Evolutionary conservation across 176 grass and related monocot genomes (phyloP).

Genomic region (Raddia guianensis): DNA sequence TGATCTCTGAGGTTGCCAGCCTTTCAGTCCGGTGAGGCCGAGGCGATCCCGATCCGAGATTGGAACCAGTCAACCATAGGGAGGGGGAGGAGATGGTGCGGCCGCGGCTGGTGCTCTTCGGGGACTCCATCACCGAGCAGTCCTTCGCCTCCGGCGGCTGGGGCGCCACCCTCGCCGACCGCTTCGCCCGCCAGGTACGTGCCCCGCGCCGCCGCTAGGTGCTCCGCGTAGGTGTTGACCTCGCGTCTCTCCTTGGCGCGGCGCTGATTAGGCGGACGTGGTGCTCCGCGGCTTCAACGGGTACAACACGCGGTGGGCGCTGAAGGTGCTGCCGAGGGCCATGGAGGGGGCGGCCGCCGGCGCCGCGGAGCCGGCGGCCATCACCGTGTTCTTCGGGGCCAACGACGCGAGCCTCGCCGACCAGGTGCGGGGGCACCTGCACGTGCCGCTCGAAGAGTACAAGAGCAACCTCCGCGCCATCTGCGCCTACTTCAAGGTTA

Average conservation of each 20-base stretch:
- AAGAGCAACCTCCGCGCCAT: slow-evolving; percentile 70
- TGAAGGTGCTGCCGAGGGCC: slow-evolving; percentile 54
- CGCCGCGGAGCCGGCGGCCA: slow-evolving; percentile 48
- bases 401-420: slow-evolving; percentile 82
- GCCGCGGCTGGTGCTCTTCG: slow-evolving; percentile 78
- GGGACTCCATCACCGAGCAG: slow-evolving; percentile 89
- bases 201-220: background rate
- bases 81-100: slow-evolving; percentile 30
- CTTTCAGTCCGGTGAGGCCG: background rate
- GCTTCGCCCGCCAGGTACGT: slow-evolving; percentile 53
- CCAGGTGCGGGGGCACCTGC: slow-evolving; percentile 52
- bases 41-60: background rate
- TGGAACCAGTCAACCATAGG: background rate
- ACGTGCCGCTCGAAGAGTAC: slow-evolving; percentile 83
- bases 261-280: slow-evolving; percentile 59
- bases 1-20: background rate
- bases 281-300: slow-evolving; percentile 84
- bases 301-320: slow-evolving; percentile 92
- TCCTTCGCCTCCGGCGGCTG: slow-evolving; percentile 75
- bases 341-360: slow-evolving; percentile 51
- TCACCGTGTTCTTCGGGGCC: slow-evolving; percentile 85
- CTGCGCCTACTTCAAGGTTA: slow-evolving; percentile 71
- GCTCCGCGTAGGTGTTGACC: background rate
- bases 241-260: background rate
- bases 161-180: slow-evolving; percentile 68